Conservation (phyloP, 306 rosid species). For the Inga leiocalycina region DNA sequence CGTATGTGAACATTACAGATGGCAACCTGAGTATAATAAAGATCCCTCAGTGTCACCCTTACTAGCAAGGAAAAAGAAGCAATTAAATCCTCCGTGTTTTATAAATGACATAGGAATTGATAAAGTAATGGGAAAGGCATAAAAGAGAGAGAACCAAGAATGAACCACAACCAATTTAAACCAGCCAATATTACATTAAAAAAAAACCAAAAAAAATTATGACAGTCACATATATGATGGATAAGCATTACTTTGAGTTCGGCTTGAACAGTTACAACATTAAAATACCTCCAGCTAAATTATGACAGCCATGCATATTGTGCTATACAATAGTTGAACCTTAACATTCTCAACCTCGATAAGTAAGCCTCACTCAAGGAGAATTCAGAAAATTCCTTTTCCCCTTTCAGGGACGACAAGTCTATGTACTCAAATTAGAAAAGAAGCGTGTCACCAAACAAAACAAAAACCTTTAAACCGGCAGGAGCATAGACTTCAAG, state of each 20-base stretch:
- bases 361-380: neutral
- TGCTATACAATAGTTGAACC: neutral
- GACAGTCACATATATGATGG: neutral
- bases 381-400: neutral
- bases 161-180: neutral
- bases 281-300: slow-evolving; percentile 4
- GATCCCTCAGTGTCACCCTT: slow-evolving; percentile 34
- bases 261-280: neutral
- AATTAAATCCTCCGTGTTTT: neutral
- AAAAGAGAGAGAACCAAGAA: slow-evolving; percentile 7
- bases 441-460: neutral
- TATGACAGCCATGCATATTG: neutral
- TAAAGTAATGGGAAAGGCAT: slow-evolving; percentile 23
- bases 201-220: neutral
- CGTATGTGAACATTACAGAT: slow-evolving; percentile 74
- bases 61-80: neutral
- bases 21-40: slow-evolving; percentile 58
- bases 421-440: neutral
- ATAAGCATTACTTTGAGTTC: slow-evolving; percentile 4
- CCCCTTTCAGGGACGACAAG: neutral
- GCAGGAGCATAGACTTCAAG: slow-evolving; percentile 80
- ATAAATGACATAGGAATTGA: slow-evolving; percentile 27
- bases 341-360: neutral
- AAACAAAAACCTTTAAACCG: slow-evolving; percentile 77
- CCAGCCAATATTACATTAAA: neutral